phyloP scores from a whole-genome alignment of 805 yeast species.

The Schwanniomyces sp. region DNA sequence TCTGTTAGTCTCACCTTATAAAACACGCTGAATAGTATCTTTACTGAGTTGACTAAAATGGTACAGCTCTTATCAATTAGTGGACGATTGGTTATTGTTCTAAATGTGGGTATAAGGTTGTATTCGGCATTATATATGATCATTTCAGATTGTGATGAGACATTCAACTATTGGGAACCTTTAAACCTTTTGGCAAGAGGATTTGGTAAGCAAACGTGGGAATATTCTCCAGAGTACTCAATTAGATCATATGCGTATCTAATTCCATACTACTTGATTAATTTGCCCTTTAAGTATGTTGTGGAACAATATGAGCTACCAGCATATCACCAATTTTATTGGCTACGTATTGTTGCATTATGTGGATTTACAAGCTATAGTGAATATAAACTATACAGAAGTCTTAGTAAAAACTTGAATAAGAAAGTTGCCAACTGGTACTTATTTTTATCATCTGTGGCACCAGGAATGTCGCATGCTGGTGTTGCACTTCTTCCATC shows the following conservation, averaged over 20 bases:
- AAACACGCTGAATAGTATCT: not conserved
- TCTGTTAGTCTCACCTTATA: not conserved
- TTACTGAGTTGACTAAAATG: not conserved
- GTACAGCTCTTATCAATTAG: not conserved
- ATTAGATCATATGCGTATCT: slow-evolving; percentile 85
- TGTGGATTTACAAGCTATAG: slow-evolving; percentile 39
- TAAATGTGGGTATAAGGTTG: slow-evolving; percentile 15
- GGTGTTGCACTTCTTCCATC: slow-evolving; percentile 85
- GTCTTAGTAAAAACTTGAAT: slow-evolving; percentile 37
- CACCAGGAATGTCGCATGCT: slow-evolving; percentile 89
- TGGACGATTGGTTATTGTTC: not conserved
- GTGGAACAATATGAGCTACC: slow-evolving; percentile 14
- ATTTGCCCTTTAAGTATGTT: slow-evolving; percentile 18
- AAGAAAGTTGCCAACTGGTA: slow-evolving; percentile 55
- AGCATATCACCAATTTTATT: slow-evolving; percentile 47
- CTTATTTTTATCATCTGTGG: slow-evolving; percentile 56
- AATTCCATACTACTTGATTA: slow-evolving; percentile 43
- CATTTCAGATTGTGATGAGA: slow-evolving; percentile 90
- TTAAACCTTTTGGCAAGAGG: slow-evolving; percentile 72
- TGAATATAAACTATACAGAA: slow-evolving; percentile 53
- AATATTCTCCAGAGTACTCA: slow-evolving; percentile 86
- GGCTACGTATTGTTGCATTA: slow-evolving; percentile 44
- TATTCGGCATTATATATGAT: slow-evolving; percentile 57
- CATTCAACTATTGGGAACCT: slow-evolving; percentile 94
- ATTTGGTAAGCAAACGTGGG: slow-evolving; percentile 96